Conservation (phyloP, 108 stramenopile genomes). For the Cyclotella baltica region DNA sequence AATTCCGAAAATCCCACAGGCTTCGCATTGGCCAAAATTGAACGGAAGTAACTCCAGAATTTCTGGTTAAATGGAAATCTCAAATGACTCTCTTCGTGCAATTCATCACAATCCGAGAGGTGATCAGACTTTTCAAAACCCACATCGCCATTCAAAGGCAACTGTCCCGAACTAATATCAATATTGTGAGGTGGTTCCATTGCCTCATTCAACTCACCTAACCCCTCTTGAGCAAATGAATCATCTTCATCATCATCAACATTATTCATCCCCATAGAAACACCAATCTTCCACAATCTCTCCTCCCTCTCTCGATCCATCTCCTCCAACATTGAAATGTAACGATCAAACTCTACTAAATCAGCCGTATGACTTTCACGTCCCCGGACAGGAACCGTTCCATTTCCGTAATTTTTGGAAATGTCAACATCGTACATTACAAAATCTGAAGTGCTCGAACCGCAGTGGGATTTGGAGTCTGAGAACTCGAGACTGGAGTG, state of each 20-base stretch:
- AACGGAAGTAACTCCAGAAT: constrained; percentile 40
- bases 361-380: constrained; percentile 42
- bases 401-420: constrained; percentile 25
- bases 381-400: constrained; percentile 30
- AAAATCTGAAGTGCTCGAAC: not conserved
- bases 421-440: constrained; percentile 23
- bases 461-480: not conserved
- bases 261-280: not conserved
- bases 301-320: constrained; percentile 6
- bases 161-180: not conserved
- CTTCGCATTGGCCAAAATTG: constrained; percentile 26
- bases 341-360: constrained; percentile 31
- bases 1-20: constrained; percentile 37
- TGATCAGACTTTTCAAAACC: not conserved
- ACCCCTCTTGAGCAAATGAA: not conserved
- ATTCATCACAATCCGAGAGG: not conserved
- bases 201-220: not conserved
- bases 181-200: not conserved
- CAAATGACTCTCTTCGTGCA: not conserved
- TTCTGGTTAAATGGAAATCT: constrained; percentile 25
- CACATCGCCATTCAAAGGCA: not conserved
- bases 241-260: not conserved
- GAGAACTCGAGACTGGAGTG: not conserved
- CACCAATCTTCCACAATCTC: not conserved
- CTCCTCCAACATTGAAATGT: constrained; percentile 9